phyloP scores from a whole-genome alignment of 2,329 filamentous ascomycete species.

The Pestalotiopsis sp. region DNA sequence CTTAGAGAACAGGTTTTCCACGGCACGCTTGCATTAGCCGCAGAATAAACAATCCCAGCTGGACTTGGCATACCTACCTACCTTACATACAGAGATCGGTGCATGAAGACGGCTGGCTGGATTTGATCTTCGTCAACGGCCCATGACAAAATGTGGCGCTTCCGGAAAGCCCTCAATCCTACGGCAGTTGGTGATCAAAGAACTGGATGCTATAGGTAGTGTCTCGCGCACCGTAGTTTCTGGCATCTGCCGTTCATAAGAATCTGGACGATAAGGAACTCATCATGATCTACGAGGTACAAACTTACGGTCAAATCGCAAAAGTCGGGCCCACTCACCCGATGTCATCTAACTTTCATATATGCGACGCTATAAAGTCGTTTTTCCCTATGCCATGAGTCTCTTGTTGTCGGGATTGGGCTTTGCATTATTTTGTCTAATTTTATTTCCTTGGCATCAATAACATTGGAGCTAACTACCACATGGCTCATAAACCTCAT shows the following conservation, averaged over 20 bases:
- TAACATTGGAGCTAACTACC: not conserved
- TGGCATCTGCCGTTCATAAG: too few species aligned
- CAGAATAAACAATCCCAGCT: not conserved
- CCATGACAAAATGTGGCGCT: not conserved
- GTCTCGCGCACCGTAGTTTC: not conserved
- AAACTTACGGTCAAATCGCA: too few species aligned
- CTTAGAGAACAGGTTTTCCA: conserved; percentile 8
- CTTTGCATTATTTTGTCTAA: not conserved
- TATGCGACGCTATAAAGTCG: not conserved
- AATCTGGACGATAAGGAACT: too few species aligned
- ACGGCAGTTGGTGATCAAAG: not conserved
- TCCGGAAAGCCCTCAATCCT: not conserved
- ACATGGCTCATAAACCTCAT: not conserved
- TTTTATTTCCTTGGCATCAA: not conserved
- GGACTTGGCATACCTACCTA: not conserved
- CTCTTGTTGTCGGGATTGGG: not conserved
- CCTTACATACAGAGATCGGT: not conserved
- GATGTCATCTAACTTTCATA: not conserved
- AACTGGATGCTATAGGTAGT: not conserved
- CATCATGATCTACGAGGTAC: too few species aligned
- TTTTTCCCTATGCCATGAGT: not conserved
- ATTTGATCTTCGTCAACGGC: not conserved
- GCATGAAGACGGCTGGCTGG: not conserved
- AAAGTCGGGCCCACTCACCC: not conserved
- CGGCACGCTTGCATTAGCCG: conserved; percentile 2